These are phyloP conservation scores for Fusarium vanettenii DNA, from an alignment of 2,329 filamentous ascomycete genomes.

Conservation along the genomic window DNA sequence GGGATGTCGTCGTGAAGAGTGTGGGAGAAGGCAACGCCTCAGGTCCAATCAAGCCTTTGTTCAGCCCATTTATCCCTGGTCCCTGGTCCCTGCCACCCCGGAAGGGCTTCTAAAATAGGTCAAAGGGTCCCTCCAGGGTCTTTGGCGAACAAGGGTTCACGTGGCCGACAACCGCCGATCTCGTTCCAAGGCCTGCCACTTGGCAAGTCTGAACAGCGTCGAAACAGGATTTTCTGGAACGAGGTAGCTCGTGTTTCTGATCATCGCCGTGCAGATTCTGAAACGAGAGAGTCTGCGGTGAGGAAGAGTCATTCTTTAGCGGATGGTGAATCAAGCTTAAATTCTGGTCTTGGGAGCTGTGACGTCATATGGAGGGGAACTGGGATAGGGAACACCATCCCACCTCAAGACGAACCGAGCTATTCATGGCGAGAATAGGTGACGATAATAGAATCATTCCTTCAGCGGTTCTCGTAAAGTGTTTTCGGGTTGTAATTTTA, in stretches of 20 bases:
- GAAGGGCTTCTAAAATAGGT: slow-evolving; percentile 19
- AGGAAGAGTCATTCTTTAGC: slow-evolving; percentile 11
- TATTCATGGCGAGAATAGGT: neutral
- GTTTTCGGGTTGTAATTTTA: slow-evolving; percentile 5
- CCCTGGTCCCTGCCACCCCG: slow-evolving; percentile 12
- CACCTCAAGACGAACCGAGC: neutral
- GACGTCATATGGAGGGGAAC: slow-evolving; percentile 28
- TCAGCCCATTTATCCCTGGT: neutral
- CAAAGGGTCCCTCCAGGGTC: slow-evolving; percentile 24
- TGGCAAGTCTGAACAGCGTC: slow-evolving; percentile 9
- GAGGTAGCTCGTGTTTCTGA: slow-evolving; percentile 28
- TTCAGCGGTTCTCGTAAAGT: neutral
- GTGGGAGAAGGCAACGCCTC: slow-evolving; percentile 10
- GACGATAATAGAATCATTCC: neutral
- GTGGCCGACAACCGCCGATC: slow-evolving; percentile 36
- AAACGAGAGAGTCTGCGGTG: slow-evolving; percentile 25
- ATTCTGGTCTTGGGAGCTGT: neutral
- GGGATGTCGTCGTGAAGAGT: slow-evolving; percentile 21
- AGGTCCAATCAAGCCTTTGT: slow-evolving; percentile 35
- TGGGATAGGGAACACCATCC: neutral
- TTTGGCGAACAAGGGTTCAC: slow-evolving; percentile 26
- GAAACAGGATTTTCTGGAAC: slow-evolving; percentile 40
- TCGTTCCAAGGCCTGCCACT: slow-evolving; percentile 30
- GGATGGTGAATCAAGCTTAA: slow-evolving; percentile 1
- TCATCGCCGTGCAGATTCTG: slow-evolving; percentile 36